Base-by-base conservation (phyloP, 805 yeast species). In the Schwanniomyces polymorphus region DNA sequence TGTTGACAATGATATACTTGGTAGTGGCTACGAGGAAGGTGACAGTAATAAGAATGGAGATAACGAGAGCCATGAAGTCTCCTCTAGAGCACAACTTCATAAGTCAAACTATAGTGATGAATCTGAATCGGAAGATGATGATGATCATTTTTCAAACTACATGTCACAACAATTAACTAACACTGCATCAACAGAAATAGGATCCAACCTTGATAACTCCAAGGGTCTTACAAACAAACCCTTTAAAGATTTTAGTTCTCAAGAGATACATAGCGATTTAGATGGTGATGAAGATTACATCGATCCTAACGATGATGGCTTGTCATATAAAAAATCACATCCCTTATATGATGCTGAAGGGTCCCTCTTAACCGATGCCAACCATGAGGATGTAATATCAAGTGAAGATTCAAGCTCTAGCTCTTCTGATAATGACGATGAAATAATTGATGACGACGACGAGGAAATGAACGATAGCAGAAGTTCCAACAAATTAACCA, bases 301-400 rank as follows among this genome's bases (percentile, higher is more conserved):
- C 55, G 91, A 86, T 59, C 91, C 92, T 1, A 85, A 86, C 58
- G 92, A 87, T 61, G 92, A 86, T 58, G 92, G 92, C 0, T 82
- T 80, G 59, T 83, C 88, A 1, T 86, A 86, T 63, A 81, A 82
- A 44, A 84, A 81, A 60, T 73, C 76, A 21, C 81, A 84, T 56
- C 85, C 88, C 5, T 63, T 85, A 45, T 85, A 86, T 57, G 81
- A 78, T 52, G 68, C 80, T 9, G 52, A 58, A 5, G 66, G 66
- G 7, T 52, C 59, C 8, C 52, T 63, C 23, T 43, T 54, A 16
- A 45, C 46, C 14, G 47, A 41, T 27, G 52, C 51, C 23, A 46
- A 40, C 18, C 45, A 45, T 28, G 59, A 56, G 6, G 63, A 59
- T 27, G 63, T 58, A 27, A 49, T 56, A n/a, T 58, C 59, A 5